Evolutionary conservation across 805 yeast species (phyloP), one percentile per base, ranked within the genome.

Genomic region (Candida silvicultrix): DNA sequence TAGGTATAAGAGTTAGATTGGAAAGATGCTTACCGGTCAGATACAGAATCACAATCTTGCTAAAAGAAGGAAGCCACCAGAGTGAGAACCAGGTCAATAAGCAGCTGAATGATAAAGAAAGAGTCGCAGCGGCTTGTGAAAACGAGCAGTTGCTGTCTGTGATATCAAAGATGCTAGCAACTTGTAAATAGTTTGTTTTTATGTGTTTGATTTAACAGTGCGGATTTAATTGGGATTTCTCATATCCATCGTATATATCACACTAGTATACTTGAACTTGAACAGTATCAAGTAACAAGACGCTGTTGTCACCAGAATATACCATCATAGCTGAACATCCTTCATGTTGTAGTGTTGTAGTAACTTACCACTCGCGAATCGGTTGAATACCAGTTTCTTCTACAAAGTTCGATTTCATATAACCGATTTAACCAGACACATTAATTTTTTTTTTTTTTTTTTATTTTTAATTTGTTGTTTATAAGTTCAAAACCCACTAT

Each of bases 61-160:
- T 94, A 42, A 89, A 90, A 59, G 87, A 88, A 56, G 98, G 98
- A 1, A 79, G 95, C 1, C 99, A 94, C 62, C 97, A 94, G 64
- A 86, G 96, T 60, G 99, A 94, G 62, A 78, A 78, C 53, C 99
- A 94, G 62, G 98, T 94, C 20, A 94, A 94, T 66, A 92, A 92
- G 62, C 99, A 94, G 67, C 74, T 94, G 49, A 94, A 94, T 60
- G 99, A 94, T 62, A 94, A 94, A 67, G 99, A 94, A 66, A 73
- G 99, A 50, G 97, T 94, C 0, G 95, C 96, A 29, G 99, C 99
- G 23, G 99, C 99, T 0, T 90, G 98, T 65, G 99, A 94, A 60
- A 94, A 94, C 58, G 96, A 86, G 47, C 99, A 94, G 68, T 70
- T 94, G 38, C 68, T 90, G 36, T 76, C 81, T 28, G 99, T 94